These are phyloP conservation scores for Lanmaoa pseudosensibilis DNA, from an alignment of 768 basidiomycete species.

Conservation along the genomic window DNA sequence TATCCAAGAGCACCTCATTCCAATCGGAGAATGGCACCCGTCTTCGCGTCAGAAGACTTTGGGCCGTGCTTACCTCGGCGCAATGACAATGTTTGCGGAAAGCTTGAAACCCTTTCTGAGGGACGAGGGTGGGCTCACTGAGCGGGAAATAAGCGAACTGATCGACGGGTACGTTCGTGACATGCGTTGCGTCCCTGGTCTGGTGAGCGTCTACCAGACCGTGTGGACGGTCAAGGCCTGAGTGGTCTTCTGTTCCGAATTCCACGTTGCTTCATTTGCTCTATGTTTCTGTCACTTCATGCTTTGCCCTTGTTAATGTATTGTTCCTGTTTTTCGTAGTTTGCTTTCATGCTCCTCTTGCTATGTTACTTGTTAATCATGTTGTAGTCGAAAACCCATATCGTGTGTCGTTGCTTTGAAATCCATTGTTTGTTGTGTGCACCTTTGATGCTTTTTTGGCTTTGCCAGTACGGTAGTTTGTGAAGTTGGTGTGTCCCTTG, in stretches of 20 bases:
- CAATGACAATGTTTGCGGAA: conserved; percentile 44
- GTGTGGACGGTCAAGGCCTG: conserved; percentile 45
- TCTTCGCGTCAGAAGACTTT: conserved; percentile 37
- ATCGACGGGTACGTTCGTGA: conserved; percentile 47
- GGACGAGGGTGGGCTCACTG: conserved; percentile 37
- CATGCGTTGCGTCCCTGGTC: conserved; percentile 44
- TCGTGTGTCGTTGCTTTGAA: neutral
- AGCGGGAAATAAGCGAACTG: conserved; percentile 39
- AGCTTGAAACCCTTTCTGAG: conserved; percentile 50
- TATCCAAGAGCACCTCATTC: conserved; percentile 40
- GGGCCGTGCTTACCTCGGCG: conserved; percentile 43
- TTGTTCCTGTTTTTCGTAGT: neutral
- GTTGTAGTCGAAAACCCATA: neutral
- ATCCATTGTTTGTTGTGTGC: neutral
- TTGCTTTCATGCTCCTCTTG: neutral
- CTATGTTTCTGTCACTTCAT: neutral
- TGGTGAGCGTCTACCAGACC: conserved; percentile 49
- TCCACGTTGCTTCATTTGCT: neutral
- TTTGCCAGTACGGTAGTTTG: neutral
- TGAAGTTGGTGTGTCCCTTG: neutral
- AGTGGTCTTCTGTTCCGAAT: neutral
- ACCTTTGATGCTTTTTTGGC: neutral
- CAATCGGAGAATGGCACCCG: conserved; percentile 56
- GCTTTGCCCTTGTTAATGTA: neutral
- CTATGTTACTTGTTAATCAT: neutral